Conservation (phyloP, 371 early-diverging fungal species). For the Mucor mucedo region DNA sequence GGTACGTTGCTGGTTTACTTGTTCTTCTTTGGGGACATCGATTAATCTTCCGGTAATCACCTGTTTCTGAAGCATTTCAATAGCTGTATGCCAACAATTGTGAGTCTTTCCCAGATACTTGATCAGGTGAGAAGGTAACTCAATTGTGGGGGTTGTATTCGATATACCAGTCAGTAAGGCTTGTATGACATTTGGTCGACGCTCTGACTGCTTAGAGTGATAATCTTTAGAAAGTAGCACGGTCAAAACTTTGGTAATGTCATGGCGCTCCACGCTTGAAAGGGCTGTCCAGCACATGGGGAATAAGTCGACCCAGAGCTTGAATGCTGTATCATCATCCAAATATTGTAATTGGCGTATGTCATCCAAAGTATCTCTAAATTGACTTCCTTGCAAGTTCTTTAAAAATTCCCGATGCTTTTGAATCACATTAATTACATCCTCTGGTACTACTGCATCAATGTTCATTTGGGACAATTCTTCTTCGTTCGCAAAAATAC, state of each 20-base stretch:
- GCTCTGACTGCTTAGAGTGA: slow-evolving; percentile 79
- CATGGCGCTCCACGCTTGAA: slow-evolving; percentile 77
- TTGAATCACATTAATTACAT: slow-evolving; percentile 43
- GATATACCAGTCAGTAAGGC: slow-evolving; percentile 86
- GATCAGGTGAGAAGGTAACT: slow-evolving; percentile 91
- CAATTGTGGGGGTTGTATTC: slow-evolving; percentile 72
- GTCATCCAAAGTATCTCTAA: slow-evolving; percentile 57
- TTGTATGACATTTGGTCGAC: slow-evolving; percentile 93
- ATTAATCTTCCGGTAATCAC: slow-evolving; percentile 49
- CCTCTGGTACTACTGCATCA: slow-evolving; percentile 36
- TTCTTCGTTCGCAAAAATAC: slow-evolving; percentile 34
- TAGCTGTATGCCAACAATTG: slow-evolving; percentile 90
- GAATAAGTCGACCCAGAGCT: slow-evolving; percentile 90
- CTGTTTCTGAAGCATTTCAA: slow-evolving; percentile 74
- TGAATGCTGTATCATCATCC: slow-evolving; percentile 70
- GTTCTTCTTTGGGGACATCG: slow-evolving; percentile 80
- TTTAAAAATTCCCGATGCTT: slow-evolving; percentile 66
- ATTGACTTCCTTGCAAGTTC: slow-evolving; percentile 59
- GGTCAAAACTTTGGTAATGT: slow-evolving; percentile 80
- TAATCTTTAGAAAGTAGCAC: slow-evolving; percentile 90
- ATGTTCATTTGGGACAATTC: slow-evolving; percentile 18
- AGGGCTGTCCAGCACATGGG: slow-evolving; percentile 84
- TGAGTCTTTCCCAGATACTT: slow-evolving; percentile 90
- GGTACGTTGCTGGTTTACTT: slow-evolving; percentile 84
- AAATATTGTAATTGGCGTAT: slow-evolving; percentile 75